Base-by-base conservation (phyloP, 257 asterid species). In the Apocynum venetum region DNA sequence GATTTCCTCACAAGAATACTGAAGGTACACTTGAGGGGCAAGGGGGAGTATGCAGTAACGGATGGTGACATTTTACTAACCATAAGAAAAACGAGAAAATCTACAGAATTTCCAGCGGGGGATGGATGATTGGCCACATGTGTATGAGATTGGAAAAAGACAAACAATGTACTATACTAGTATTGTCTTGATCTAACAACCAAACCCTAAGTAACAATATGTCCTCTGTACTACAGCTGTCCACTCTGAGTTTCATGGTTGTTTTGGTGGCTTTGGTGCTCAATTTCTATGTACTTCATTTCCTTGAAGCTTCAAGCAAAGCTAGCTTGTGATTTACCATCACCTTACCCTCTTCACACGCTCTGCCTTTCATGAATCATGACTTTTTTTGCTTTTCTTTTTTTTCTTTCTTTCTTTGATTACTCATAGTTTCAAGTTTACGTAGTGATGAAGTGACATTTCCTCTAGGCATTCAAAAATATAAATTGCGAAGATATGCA, bases 201-300 rank as follows among this genome's bases (percentile, higher is more conserved):
- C 53, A 1, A 20, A 0, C 4, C 63, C 12, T 48, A 19, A 40
- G 17, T 52, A 71, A 38, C 55, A 47, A 78, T 51, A 31, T 71
- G 65, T 17, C 41, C 43, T 61, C 38, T 48, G 46, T 36, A 25
- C 36, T 48, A 73, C 82, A 78, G 82, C 82, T 73, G 77, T 71
- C 73, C 11, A 40, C 15, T 48, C 77, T 36, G 43, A n/a, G 66
- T 63, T 78, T 78, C 31, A 6, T 63, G 10, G 44, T 8, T 57
- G 31, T 0, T 64, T 11, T 41, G 43, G 2, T 72, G 13, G n/a
- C 10, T 41, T 73, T 41, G 66, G 65, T 63, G 49, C 0, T 25
- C 74, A 4, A 36, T 71, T 71, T 71, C 41, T 35, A 1, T 17
- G 46, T 51, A 49, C 72, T 63, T 49, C 67, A 51, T 72, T 72